Evolutionary conservation across 2,329 filamentous ascomycete species (phyloP).

Genomic region (Rugonectria rugulosa): DNA sequence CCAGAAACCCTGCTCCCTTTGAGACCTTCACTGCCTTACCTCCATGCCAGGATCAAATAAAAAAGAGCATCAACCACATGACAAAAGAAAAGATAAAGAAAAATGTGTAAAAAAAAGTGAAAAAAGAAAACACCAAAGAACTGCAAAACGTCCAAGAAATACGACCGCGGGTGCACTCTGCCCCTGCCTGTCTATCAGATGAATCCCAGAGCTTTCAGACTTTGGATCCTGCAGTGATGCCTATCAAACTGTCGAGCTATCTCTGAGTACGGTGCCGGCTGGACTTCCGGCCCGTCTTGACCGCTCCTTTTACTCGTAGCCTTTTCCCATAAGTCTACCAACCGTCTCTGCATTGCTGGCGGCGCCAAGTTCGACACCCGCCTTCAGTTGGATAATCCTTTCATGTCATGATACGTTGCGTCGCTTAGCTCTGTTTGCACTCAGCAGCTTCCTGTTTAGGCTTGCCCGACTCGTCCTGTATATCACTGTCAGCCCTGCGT

Average conservation of each 20-base stretch:
- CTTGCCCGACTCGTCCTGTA: constrained; percentile 83
- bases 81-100: constrained; percentile 9
- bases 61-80: constrained; percentile 3
- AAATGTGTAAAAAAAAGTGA: constrained; percentile 16
- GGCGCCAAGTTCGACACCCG: constrained; percentile 32
- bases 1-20: constrained; percentile 36
- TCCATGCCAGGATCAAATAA: constrained; percentile 31
- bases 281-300: constrained; percentile 35
- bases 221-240: constrained; percentile 34
- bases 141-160: constrained; percentile 33
- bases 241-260: constrained; percentile 40
- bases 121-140: constrained; percentile 30
- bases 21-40: constrained; percentile 39
- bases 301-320: constrained; percentile 39
- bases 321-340: constrained; percentile 26
- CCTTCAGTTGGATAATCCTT: constrained; percentile 32
- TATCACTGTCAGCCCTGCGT: constrained; percentile 25
- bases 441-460: constrained; percentile 94
- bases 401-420: constrained; percentile 45
- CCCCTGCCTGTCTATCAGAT: constrained; percentile 40
- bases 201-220: constrained; percentile 36
- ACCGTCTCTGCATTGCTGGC: constrained; percentile 23
- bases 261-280: constrained; percentile 39
- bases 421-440: constrained; percentile 89
- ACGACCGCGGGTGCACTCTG: constrained; percentile 35